A percentile compares a stretch with the other conserved stretches of the same genome.
phyloP scores from a whole-genome alignment of 2,329 filamentous ascomycete species.

The Fusarium miscanthi region DNA sequence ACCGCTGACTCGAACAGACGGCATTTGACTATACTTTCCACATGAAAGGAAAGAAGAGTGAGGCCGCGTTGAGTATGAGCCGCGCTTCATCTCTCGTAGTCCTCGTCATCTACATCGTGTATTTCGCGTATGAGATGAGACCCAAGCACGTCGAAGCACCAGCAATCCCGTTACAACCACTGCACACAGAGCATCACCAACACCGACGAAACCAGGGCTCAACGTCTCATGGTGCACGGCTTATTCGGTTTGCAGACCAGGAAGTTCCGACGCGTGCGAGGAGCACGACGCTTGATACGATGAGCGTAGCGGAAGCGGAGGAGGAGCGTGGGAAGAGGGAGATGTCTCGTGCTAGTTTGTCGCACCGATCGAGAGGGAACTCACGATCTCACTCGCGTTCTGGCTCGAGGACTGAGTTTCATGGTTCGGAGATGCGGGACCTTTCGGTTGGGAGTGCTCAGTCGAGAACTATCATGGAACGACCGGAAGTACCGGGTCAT shows the following conservation, averaged over 20 bases:
- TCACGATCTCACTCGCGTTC: slow-evolving; percentile 41
- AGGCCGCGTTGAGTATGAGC: slow-evolving; percentile 76
- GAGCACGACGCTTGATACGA: slow-evolving; percentile 33
- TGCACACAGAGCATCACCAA: slow-evolving; percentile 49
- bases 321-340: slow-evolving; percentile 20
- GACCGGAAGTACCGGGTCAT: background rate
- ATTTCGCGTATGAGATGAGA: slow-evolving; percentile 81
- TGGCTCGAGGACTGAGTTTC: slow-evolving; percentile 39
- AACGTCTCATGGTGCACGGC: slow-evolving; percentile 32
- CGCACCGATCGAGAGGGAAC: slow-evolving; percentile 37
- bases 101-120: slow-evolving; percentile 76
- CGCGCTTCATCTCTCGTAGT: slow-evolving; percentile 81
- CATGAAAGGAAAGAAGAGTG: slow-evolving; percentile 65
- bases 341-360: slow-evolving; percentile 22
- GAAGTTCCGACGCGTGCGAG: slow-evolving; percentile 18
- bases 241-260: slow-evolving; percentile 49
- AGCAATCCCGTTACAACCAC: slow-evolving; percentile 75
- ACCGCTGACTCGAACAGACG: slow-evolving; percentile 44
- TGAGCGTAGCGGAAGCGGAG: slow-evolving; percentile 10
- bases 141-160: slow-evolving; percentile 73
- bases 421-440: slow-evolving; percentile 36
- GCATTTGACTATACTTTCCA: slow-evolving; percentile 64
- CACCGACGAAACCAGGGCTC: slow-evolving; percentile 23
- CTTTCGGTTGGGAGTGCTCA: slow-evolving; percentile 32
- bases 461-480: slow-evolving; percentile 17